These are phyloP conservation scores for Cryptococcus hybrid DNA, from an alignment of 1,284 basidiomycete species.

Conservation along the genomic window DNA sequence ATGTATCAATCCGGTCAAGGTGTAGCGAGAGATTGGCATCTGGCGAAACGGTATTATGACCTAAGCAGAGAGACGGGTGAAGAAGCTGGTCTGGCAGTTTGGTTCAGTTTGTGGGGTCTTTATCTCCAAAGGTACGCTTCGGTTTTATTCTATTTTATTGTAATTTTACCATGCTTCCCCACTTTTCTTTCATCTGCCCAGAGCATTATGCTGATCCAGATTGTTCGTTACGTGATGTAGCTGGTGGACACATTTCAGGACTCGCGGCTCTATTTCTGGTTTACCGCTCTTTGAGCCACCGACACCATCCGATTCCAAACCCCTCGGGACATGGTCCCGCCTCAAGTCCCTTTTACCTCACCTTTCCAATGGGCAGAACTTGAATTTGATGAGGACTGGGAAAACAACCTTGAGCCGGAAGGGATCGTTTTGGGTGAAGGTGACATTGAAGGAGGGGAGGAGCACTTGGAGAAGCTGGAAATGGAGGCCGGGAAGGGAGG, in stretches of 20 bases:
- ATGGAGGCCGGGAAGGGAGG: conserved; percentile 3
- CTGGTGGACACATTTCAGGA: conserved; percentile 43
- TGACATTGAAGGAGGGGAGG: conserved; percentile 1
- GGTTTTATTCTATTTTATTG: background rate
- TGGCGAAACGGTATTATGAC: conserved; percentile 97
- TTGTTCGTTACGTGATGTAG: conserved; percentile 13
- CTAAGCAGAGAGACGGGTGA: conserved; percentile 75
- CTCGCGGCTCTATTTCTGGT: conserved; percentile 39
- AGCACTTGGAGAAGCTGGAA: background rate
- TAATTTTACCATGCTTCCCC: background rate
- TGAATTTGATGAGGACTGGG: conserved; percentile 12
- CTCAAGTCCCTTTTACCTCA: conserved; percentile 29
- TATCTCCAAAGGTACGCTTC: conserved; percentile 59
- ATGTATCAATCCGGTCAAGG: conserved; percentile 98
- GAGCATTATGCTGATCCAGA: background rate
- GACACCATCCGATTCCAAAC: conserved; percentile 11
- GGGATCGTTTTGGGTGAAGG: conserved; percentile 18
- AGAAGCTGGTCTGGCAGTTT: conserved; percentile 85
- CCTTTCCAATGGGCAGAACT: conserved; percentile 3
- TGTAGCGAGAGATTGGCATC: conserved; percentile 88
- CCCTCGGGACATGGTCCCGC: conserved; percentile 25
- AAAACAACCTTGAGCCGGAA: conserved; percentile 17
- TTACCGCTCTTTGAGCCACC: conserved; percentile 39
- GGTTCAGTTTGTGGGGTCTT: conserved; percentile 76
- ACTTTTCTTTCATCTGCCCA: background rate